Evolutionary conservation across 2,329 filamentous ascomycete genomes (phyloP).

Genomic region (Gnomoniopsis smithogilvyi): DNA sequence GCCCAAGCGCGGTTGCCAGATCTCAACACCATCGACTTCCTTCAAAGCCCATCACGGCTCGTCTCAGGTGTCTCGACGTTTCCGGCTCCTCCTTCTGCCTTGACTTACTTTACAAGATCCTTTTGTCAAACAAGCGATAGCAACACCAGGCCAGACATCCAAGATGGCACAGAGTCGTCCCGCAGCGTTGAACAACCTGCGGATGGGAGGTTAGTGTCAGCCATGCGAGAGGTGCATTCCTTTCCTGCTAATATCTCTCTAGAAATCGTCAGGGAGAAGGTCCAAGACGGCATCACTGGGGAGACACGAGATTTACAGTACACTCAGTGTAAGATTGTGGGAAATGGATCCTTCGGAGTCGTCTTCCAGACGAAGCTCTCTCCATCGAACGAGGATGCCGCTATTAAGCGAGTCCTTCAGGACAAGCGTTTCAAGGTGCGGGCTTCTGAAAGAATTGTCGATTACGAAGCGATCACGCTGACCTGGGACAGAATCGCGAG

Average conservation of each 20-base stretch:
- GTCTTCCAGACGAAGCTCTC: slow-evolving; percentile 99
- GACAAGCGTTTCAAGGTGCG: slow-evolving; percentile 98
- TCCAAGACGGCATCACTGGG: slow-evolving; percentile 95
- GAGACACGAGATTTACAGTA: slow-evolving; percentile 97
- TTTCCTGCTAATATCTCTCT: slow-evolving; percentile 20
- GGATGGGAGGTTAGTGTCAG: slow-evolving; percentile 87
- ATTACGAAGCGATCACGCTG: neutral
- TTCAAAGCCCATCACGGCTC: slow-evolving; percentile 26
- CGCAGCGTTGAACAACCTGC: slow-evolving; percentile 79
- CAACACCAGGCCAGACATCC: slow-evolving; percentile 20
- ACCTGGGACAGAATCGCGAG: slow-evolving; percentile 78
- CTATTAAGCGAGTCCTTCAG: slow-evolving; percentile 97
- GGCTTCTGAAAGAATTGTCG: neutral
- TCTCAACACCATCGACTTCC: neutral
- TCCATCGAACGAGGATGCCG: slow-evolving; percentile 95
- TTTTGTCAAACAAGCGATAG: slow-evolving; percentile 22
- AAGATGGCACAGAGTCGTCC: slow-evolving; percentile 88
- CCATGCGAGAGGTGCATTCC: slow-evolving; percentile 17
- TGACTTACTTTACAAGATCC: slow-evolving; percentile 13
- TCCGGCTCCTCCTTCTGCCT: slow-evolving; percentile 20
- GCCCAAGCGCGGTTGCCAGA: slow-evolving; percentile 5
- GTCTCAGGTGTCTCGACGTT: slow-evolving; percentile 22
- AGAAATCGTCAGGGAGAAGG: slow-evolving; percentile 99
- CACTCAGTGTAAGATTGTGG: slow-evolving; percentile 98
- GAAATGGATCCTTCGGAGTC: slow-evolving; percentile 97